These are phyloP conservation scores for Volvariella surrecta DNA, from an alignment of 1,284 basidiomycete genomes.

Conservation along the genomic window DNA sequence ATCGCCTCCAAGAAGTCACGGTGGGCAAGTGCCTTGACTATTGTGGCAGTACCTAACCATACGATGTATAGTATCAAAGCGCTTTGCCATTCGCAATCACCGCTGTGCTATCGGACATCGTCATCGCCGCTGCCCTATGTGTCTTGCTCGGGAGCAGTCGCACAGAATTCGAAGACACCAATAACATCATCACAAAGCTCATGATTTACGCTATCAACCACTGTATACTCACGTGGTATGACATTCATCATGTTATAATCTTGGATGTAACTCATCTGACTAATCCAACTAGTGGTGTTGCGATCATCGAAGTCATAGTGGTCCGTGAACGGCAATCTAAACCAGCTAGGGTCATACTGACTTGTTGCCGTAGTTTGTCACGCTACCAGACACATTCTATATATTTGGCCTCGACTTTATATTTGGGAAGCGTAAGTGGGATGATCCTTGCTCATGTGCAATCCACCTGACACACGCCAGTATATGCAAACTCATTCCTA, in stretches of 20 bases:
- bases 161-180: conserved; percentile 29
- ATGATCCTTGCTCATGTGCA: background rate
- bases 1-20: conserved; percentile 19
- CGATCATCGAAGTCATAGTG: conserved; percentile 29
- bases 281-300: conserved; percentile 22
- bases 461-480: conserved; percentile 14
- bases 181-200: conserved; percentile 30
- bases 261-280: background rate
- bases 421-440: conserved; percentile 33
- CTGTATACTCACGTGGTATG: conserved; percentile 36
- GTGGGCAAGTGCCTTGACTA: too few species aligned
- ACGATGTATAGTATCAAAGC: conserved; percentile 19
- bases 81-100: conserved; percentile 29
- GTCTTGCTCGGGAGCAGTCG: conserved; percentile 27
- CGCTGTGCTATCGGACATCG: conserved; percentile 32
- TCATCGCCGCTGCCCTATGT: conserved; percentile 30
- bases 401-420: conserved; percentile 36
- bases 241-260: conserved; percentile 7
- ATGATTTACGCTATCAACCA: conserved; percentile 37
- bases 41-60: too few species aligned
- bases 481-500: conserved; percentile 36
- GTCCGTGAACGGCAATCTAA: conserved; percentile 15
- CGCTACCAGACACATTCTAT: conserved; percentile 30
- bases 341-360: background rate
- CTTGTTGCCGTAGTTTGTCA: conserved; percentile 21